Base-by-base conservation (phyloP, 1,284 basidiomycete genomes). In the Irpex rosettiformis region DNA sequence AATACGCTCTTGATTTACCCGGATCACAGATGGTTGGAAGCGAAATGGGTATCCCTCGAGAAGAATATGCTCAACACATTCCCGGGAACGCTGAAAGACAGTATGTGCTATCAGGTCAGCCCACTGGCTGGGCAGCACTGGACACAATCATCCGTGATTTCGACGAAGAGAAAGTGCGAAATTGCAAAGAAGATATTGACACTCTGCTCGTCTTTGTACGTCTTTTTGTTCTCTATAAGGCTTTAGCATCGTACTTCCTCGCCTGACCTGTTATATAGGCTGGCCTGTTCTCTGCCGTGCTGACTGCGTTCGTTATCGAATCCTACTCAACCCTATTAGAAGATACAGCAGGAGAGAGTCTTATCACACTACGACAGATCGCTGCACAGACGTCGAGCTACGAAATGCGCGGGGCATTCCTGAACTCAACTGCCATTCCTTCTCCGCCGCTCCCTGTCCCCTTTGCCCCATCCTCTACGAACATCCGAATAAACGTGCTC, bases 131-230 rank as follows among this genome's bases (percentile, higher is more conserved):
- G 57, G 51, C 49, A 8, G 37, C 37, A 21, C 18, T 58, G 11
- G 51, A 58, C 21, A 22, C 30, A 5, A 21, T 25, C 13, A 28
- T 54, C 7, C 22, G 27, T 25, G 42, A 53, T 2, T 40, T 43
- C 33, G 57, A 58, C 40, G 13, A 22, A 21, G 52, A 37, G n/a
- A 29, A 54, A 28, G 40, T 58, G 42, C 18, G 24, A 27, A 29
- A 45, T 42, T 30, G 25, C 24, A 24, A 29, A n/a, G 52, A 54
- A 7, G 57, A 58, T 47, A 54, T 58, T 10, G 52, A 58, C 40
- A 48, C 57, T n/a, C 49, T 58, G 6, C 52, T 58, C 27, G 52
- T 54, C 7, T 54, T 58, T n/a, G 57, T 58, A 13, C 33, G 57
- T 58, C 3, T 27, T 4, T 33, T 37, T 8, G 6, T 8, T 6